Evolutionary conservation across 345 rosid genomes (phyloP), one percentile per base, ranked within the genome.

Genomic region (Turnera subulata): DNA sequence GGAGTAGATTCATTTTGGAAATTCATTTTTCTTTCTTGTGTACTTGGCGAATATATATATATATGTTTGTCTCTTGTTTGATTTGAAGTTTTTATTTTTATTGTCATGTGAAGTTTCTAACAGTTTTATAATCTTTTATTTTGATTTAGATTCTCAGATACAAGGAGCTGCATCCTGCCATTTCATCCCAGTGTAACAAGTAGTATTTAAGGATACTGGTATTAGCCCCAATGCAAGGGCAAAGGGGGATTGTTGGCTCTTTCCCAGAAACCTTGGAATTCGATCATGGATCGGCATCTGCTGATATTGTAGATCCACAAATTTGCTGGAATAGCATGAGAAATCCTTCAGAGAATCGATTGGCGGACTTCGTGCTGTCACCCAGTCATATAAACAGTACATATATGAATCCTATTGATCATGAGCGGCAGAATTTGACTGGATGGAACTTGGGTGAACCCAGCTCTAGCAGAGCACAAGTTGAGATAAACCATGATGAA

Each of bases 201-300:
- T 60, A 45, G 53, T 50, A 70, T 46, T 12, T 43, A 12, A 40
- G 69, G 56, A 48, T 46, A 39, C 60, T 47, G n/a, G 23, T 48
- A 55, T 26, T 51, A 65, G 59, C 78, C 78, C 80, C 66, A 71
- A 91, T 91, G 98, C 96, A 86, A 76, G 84, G 96, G 78, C 86
- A 84, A 61, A 84, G 86, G 73, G 84, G 86, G 59, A 72, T 80
- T 2, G 60, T 89, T 32, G 86, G 88, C 72, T 85, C 91, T 62
- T 72, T 88, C 65, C 80, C 95, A 55, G 95, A 80, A 65, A 58
- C 81, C 24, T 66, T 91, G 71, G 81, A 80, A 71, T 80, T 84
- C 62, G 96, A 92, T 46, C 89, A 76, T 67, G 95, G 85, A 40
- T 86, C 96, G 55, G 25, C 96, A 49, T 83, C 95, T 56, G 76